Evolutionary conservation across 2,329 filamentous ascomycete genomes (phyloP).

Genomic region (Hypoxylon sp.): DNA sequence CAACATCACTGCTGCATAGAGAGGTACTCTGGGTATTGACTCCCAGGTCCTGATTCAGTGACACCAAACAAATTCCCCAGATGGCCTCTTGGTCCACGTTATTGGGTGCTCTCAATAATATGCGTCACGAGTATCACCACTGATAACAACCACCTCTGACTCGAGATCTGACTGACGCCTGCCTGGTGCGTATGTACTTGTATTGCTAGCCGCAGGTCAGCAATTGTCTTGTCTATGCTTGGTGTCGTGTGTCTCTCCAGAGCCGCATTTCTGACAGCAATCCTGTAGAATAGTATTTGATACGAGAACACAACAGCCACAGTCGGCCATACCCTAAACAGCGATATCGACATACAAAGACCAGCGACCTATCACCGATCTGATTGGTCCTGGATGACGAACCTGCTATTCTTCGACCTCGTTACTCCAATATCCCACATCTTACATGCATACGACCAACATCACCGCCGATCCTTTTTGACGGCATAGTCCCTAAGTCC

Average conservation of each 20-base stretch:
- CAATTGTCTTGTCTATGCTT: slow-evolving; percentile 3
- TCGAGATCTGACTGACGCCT: slow-evolving; percentile 14
- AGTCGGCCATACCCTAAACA: slow-evolving; percentile 1
- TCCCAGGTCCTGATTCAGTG: slow-evolving; percentile 7
- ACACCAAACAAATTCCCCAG: slow-evolving; percentile 19
- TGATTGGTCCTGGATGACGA: slow-evolving; percentile 18
- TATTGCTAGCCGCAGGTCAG: neutral
- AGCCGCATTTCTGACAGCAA: slow-evolving; percentile 21
- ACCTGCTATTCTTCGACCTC: slow-evolving; percentile 9
- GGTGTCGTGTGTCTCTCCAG: slow-evolving; percentile 1
- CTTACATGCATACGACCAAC: slow-evolving; percentile 30
- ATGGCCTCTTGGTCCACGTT: slow-evolving; percentile 29
- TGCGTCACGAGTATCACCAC: slow-evolving; percentile 32
- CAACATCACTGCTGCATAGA: neutral
- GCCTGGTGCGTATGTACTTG: slow-evolving; percentile 5
- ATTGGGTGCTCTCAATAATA: slow-evolving; percentile 34
- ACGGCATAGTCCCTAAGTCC: slow-evolving; percentile 10
- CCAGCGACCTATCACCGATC: neutral
- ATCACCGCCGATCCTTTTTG: slow-evolving; percentile 19
- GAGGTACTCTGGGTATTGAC: slow-evolving; percentile 4
- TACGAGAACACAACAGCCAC: slow-evolving; percentile 16
- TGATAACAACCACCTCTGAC: slow-evolving; percentile 9
- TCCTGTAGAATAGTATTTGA: slow-evolving; percentile 29
- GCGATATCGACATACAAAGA: slow-evolving; percentile 19
- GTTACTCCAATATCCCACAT: slow-evolving; percentile 19